Evolutionary conservation across 2,329 filamentous ascomycete genomes (phyloP).

Genomic region (Diaporthe ilicicola): DNA sequence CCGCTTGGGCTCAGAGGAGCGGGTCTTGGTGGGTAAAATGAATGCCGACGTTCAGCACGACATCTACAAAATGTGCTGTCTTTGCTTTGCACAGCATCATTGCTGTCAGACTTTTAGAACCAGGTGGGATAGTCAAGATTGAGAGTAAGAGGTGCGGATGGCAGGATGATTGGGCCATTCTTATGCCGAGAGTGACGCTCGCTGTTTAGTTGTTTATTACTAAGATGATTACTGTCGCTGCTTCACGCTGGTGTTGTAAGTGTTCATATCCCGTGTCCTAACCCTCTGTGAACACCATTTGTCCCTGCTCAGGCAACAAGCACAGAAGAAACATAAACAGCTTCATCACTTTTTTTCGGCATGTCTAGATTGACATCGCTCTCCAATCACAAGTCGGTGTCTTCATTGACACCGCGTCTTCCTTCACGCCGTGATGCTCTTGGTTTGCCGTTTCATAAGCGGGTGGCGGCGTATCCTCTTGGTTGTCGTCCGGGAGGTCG

Average conservation of each 20-base stretch:
- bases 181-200: not conserved
- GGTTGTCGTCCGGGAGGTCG: too few species aligned
- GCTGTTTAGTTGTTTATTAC: not conserved
- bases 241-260: conserved; percentile 6
- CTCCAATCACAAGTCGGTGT: not conserved
- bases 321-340: not conserved
- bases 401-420: not conserved
- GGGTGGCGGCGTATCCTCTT: not conserved
- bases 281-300: not conserved
- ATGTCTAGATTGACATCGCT: not conserved
- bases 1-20: too few species aligned
- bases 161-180: not conserved
- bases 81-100: too few species aligned
- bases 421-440: too few species aligned
- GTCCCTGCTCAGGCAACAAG: not conserved
- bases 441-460: not conserved
- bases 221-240: not conserved
- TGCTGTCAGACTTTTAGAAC: too few species aligned
- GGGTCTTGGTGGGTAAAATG: not conserved
- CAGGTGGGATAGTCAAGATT: too few species aligned
- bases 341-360: not conserved
- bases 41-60: too few species aligned
- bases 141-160: too few species aligned
- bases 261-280: not conserved
- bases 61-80: too few species aligned